Evolutionary conservation across 169 alveolate genomes (phyloP).

Genomic region (Plasmodium sp.): DNA sequence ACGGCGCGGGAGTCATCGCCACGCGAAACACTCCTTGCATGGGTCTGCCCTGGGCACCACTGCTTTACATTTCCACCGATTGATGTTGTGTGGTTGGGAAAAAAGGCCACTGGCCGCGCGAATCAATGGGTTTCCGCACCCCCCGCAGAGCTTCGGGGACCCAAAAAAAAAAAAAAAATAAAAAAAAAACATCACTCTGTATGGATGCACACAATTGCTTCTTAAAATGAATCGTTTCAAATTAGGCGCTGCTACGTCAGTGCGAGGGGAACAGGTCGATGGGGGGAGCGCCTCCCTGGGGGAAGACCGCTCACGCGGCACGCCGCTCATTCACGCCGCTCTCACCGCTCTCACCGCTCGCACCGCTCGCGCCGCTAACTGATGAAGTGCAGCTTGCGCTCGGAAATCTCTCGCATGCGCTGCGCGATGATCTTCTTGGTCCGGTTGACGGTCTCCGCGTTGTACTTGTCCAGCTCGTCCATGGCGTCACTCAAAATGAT

Average conservation of each 20-base stretch:
- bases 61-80: not conserved
- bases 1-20: not conserved
- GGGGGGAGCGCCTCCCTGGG: not conserved
- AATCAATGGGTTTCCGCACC: no score
- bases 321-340: no score
- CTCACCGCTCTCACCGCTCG: not conserved
- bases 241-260: not conserved
- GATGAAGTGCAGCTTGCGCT: conserved; percentile 41
- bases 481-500: conserved; percentile 83
- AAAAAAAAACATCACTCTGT: not conserved
- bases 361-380: not conserved
- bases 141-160: not conserved
- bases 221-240: not conserved
- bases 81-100: not conserved
- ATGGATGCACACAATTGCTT: not conserved
- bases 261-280: not conserved
- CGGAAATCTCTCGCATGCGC: conserved; percentile 79
- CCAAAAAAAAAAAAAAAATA: not conserved
- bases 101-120: not conserved
- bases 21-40: not conserved
- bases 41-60: not conserved
- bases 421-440: conserved; percentile 82
- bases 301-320: no score
- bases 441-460: conserved; percentile 80
- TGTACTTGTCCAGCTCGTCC: conserved; percentile 83